Evolutionary conservation across 1,284 basidiomycete genomes (phyloP), one percentile per base, ranked within the genome.

Genomic region (Apiotrichum brassicae): DNA sequence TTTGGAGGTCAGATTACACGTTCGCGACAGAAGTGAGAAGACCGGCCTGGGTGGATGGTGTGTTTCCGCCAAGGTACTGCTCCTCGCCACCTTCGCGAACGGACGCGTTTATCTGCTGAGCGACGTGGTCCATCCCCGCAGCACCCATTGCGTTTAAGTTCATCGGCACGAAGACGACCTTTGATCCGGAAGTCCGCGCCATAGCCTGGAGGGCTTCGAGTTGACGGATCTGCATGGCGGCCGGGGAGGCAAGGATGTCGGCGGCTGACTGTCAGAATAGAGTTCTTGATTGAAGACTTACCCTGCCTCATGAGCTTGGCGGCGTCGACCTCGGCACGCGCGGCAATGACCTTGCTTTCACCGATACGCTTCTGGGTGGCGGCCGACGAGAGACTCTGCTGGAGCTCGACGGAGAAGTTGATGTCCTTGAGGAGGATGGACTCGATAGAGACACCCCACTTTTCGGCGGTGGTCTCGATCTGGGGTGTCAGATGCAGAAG

Each of bases 191-290:
- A 11, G 79, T 82, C 73, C 87, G 86, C 33, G 82, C 81, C 79
- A 80, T 81, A 36, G 71, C 37, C 79, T 83, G 79, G 63, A 90
- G 75, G 34, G 91, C 89, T 74, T 95, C 92, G 59, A 97, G 81
- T 69, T 94, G 90, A 56, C 93, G 80, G 70, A 97, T 97, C 75
- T 95, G 91, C 89, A 97, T 95, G 52, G 92, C 93, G 22, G 92
- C 90, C 18, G 90, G 91, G 8, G 83, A 86, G 13, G 89, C 87
- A 62, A 94, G 79, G 63, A 94, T 93, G 53, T 71, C 69, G 49
- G 69, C 70, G 47, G 67, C 66, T 34, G 33, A 9, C 12, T 34
- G 33, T 34, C n/a, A 34, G 28, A 30, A 30, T 61, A 28, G 12
- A 5, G 32, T 11, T 1, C 44, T 47, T 37, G 46, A 45, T 37